Evolutionary conservation across 1,284 basidiomycete genomes (phyloP), one percentile per base, ranked within the genome.

Genomic region (Cryptococcus wingfieldii): DNA sequence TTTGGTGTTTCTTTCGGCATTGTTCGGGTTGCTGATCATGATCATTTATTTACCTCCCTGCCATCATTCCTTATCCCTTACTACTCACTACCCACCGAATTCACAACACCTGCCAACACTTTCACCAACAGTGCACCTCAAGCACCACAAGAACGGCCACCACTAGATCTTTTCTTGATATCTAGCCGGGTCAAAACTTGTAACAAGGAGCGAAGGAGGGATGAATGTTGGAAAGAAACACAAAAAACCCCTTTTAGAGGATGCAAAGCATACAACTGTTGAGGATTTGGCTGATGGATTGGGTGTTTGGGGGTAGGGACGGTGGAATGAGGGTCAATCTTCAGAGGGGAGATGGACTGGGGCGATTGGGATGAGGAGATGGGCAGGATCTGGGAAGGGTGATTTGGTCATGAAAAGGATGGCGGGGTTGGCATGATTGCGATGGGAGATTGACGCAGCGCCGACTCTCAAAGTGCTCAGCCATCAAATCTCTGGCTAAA

Each of bases 121-220:
- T 6, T 0, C 10, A 34, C 43, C 23, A 25, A 56, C 55, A 74
- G 68, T 75, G 71, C 73, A 74, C 65, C 63, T 75, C 53, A 74
- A 73, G 65, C 71, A 75, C 71, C 73, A 75, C 73, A 75, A 75
- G 65, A 66, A 68, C 65, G 67, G 66, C 48, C 67, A 69, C 66
- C 70, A 75, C 68, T 75, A 72, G 63, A 65, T 44, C 27, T 38
- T 25, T 39, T 25, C 42, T n/a, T 23, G 23, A 23, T 3, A 23
- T 23, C 42, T 18, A 18, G 42, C 18, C 42, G 18, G 23, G 42
- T 18, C 18, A 12, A n/a, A 19, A 44, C 42, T 18, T 25, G 42
- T 3, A 23, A 23, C 23, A 23, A 18, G 43, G 34, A 4, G 34
- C 38, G n/a, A 9, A 18, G 39, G 18, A 55, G 41, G 37, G 27